Evolutionary conservation across 176 grass and related monocot genomes (phyloP).

Genomic region (Poa annua): DNA sequence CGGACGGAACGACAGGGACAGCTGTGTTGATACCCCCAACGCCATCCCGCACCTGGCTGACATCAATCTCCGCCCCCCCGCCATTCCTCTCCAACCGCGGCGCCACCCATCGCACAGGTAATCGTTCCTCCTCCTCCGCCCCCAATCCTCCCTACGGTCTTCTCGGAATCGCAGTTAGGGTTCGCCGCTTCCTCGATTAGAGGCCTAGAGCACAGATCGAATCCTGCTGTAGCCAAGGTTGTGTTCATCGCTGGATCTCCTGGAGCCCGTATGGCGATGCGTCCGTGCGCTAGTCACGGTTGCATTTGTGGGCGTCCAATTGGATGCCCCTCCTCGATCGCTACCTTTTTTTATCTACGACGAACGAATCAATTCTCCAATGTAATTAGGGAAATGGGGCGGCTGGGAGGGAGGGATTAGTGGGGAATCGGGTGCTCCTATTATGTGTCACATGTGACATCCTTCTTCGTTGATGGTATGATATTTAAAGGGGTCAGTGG

Average conservation of each 20-base stretch:
- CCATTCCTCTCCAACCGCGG: conserved; percentile 15
- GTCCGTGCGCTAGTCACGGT: neutral
- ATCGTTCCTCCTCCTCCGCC: neutral
- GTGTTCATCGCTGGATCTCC: conserved; percentile 21
- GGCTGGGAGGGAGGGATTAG: neutral
- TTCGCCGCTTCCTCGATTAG: neutral
- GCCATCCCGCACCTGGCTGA: conserved; percentile 26
- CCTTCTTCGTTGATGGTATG: neutral
- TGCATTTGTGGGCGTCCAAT: conserved; percentile 23
- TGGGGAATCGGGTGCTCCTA: neutral
- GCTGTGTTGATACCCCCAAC: conserved; percentile 18
- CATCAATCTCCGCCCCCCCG: neutral
- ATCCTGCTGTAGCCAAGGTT: neutral
- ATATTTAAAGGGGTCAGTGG: conserved; percentile 32
- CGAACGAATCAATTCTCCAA: conserved; percentile 30
- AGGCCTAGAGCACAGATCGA: conserved; percentile 33
- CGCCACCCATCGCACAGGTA: conserved; percentile 38
- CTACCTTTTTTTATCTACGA: neutral
- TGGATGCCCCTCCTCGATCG: conserved; percentile 15
- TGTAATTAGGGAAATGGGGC: neutral
- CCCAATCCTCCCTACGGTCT: neutral
- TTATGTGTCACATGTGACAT: neutral
- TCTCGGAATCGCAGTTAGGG: neutral
- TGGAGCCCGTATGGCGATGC: neutral
- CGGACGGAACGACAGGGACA: neutral